Base-by-base conservation (phyloP, 805 yeast genomes). In the Candida cerambycidarum region DNA sequence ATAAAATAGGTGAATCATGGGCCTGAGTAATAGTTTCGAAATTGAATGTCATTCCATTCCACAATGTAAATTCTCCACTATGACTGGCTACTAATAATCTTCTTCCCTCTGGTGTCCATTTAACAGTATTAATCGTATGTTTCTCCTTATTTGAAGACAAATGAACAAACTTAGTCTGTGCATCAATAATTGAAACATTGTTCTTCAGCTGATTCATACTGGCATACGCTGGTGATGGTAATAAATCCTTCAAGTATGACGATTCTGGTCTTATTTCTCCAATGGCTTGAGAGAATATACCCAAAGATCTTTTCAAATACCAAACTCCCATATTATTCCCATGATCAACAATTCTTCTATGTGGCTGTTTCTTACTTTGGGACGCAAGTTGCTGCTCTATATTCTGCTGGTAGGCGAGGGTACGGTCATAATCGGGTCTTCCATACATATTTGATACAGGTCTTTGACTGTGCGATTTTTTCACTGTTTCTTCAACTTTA, bases 21-120 rank as follows among this genome's bases (percentile, higher is more conserved):
- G 98, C 98, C 69, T 93, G 99, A 95, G 90, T 93, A 50, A 93
- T 89, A 42, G 96, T 88, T 61, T 93, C 99, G 59, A 93, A 89
- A 59, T 88, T 89, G 66, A 92, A 93, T 8, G 96, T 84, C 73
- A 86, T 79, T 9, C 98, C 97, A 61, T 90, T 89, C 98, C 98
- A 93, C 35, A 93, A 70, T 10, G 98, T 90, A 64, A 93, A 90
- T 61, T 93, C 99, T 32, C 99, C 99, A 43, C 88, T 80, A 65
- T 86, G 89, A 21, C 92, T 80, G 0, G 96, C 95, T 5, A 95
- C 96, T 19, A 93, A 72, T 39, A 93, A 69, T 52, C 99, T 71
- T 52, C 97, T 73, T 0, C 97, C 98, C 53, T 89, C 97, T 0
- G 98, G 98, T 0, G 99, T 93, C 96, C 97, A 92, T 59, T 78